Base-by-base conservation (phyloP, 2,329 filamentous ascomycete genomes). In the Chaetomiaceae sp. region DNA sequence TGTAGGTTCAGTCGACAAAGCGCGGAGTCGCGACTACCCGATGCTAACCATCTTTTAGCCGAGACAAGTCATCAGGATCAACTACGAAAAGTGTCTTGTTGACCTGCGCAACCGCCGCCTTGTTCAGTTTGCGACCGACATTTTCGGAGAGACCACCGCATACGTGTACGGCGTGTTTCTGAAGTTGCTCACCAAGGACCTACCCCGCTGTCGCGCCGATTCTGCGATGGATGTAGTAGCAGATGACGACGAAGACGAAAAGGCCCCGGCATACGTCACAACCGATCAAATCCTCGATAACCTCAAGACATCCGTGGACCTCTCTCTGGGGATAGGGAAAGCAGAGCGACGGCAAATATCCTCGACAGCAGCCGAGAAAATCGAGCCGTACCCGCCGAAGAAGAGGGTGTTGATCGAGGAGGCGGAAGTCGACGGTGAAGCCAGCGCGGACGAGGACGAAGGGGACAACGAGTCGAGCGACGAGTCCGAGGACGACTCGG, bases 51-150 rank as follows among this genome's bases (percentile, higher is more conserved):
- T 23, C 38, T 37, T 50, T 2, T 63, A 95, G 84, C 78, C 82
- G 44, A 79, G 86, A 51, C 74, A 90, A 57, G 77, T 91, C 31
- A 74, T 97, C 43, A 82, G 85, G 23, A 75, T 96, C 48, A 96
- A 96, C 64, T 85, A 89, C 62, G 86, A 91, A 50, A 95, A 92
- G 66, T 88, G 89, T 53, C 74, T 85, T 6, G 87, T 96, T 9
- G 83, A 87, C 44, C 75, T 96, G 56, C 87, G 92, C 50, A 96
- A 89, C 61, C 79, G 85, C 57, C 81, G 83, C 17, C 81, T 97
- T 3, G 81, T 85, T 46, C 76, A 82, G n/a, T 79, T 90, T 50
- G 89, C 83, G 1, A 77, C 83, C 45, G 81, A 86, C 47, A 75
- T 79, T 27, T 77, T 93, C 17, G 87, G 90, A 39, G 75, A 83